Conservation (phyloP, 2,329 filamentous ascomycete species). For the Colletotrichum sp. region DNA sequence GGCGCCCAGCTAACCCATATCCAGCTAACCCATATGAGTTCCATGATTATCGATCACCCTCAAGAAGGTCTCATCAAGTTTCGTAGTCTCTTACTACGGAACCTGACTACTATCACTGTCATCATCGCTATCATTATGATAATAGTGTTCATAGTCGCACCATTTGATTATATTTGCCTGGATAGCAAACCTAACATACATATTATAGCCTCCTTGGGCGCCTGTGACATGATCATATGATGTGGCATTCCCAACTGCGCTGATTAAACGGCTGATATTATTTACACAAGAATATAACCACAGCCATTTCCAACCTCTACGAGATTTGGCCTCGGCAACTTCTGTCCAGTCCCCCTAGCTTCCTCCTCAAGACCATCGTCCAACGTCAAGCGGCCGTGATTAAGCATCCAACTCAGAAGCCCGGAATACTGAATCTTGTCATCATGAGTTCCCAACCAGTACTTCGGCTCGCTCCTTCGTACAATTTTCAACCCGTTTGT, state of each 20-base stretch:
- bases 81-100: too few species aligned
- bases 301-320: neutral
- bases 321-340: neutral
- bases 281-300: neutral
- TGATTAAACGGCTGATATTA: neutral
- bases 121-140: neutral
- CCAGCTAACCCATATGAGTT: too few species aligned
- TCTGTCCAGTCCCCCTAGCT: neutral
- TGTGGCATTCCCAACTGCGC: neutral
- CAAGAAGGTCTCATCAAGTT: neutral
- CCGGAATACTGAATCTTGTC: neutral
- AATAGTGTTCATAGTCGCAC: too few species aligned
- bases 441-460: constrained; percentile 4
- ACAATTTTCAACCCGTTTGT: neutral
- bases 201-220: too few species aligned
- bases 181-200: too few species aligned
- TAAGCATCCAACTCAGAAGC: neutral
- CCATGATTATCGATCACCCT: neutral
- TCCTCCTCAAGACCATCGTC: neutral
- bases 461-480: neutral
- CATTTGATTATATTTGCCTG: too few species aligned
- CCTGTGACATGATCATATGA: neutral
- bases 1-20: too few species aligned
- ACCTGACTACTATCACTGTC: too few species aligned
- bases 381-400: neutral